Conservation (phyloP, 1,139 yeast species). For the Cylindricascospora bacillispora region DNA sequence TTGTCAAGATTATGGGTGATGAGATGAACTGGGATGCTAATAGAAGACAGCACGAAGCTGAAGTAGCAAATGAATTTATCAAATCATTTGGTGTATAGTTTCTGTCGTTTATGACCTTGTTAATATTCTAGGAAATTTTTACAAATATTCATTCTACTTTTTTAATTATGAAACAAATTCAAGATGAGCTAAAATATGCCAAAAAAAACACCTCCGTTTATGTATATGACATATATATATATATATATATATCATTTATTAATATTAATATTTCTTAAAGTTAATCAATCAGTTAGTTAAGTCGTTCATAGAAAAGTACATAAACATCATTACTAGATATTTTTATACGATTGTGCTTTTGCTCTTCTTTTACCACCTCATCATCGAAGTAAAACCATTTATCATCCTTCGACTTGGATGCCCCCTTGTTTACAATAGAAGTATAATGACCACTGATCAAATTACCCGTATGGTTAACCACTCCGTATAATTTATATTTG, state of each 20-base stretch:
- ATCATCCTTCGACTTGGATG: constrained; percentile 8
- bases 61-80: constrained; percentile 43
- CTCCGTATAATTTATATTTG: constrained; percentile 44
- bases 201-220: neutral
- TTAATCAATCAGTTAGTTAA: too few species aligned
- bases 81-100: constrained; percentile 40
- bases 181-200: too few species aligned
- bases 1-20: constrained; percentile 71
- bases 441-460: constrained; percentile 68
- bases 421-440: constrained; percentile 42
- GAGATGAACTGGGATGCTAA: constrained; percentile 64
- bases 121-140: neutral
- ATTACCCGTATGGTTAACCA: constrained; percentile 61
- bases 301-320: constrained; percentile 51
- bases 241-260: too few species aligned
- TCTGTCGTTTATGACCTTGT: neutral
- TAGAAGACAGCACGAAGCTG: constrained; percentile 44
- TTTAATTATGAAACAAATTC: neutral
- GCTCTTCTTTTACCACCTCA: constrained; percentile 38
- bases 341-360: constrained; percentile 37
- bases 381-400: constrained; percentile 70
- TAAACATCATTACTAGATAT: constrained; percentile 48
- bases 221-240: too few species aligned
- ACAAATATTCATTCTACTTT: constrained; percentile 1
- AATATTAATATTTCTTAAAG: too few species aligned